phyloP scores from a whole-genome alignment of 2,329 filamentous ascomycete genomes.

The Colletotrichum sp. region DNA sequence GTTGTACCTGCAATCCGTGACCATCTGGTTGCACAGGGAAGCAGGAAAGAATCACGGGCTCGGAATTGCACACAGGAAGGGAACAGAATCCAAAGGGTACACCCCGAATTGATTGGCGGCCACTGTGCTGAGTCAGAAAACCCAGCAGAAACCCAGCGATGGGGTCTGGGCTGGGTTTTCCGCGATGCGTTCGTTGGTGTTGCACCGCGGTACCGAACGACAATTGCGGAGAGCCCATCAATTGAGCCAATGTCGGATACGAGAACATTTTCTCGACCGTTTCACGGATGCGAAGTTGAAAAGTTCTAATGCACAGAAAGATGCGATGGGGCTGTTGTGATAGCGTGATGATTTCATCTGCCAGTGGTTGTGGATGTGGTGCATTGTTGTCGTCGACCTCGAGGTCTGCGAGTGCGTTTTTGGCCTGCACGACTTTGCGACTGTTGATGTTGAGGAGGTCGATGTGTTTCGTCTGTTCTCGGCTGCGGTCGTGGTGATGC shows the following conservation, averaged over 20 bases:
- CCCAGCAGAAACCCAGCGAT: not conserved
- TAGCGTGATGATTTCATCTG: not conserved
- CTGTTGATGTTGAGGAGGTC: too few species aligned
- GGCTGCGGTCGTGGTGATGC: too few species aligned
- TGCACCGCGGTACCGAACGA: not conserved
- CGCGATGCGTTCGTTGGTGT: not conserved
- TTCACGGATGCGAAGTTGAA: not conserved
- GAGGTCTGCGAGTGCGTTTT: too few species aligned
- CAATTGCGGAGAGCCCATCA: not conserved
- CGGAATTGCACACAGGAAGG: not conserved
- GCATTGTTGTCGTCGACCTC: too few species aligned
- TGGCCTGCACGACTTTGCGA: too few species aligned
- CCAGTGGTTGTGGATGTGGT: not conserved
- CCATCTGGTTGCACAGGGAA: not conserved
- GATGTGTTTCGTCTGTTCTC: too few species aligned
- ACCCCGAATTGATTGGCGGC: not conserved
- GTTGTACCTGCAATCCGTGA: not conserved
- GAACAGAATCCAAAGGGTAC: not conserved
- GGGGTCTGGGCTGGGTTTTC: not conserved
- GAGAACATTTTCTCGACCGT: not conserved
- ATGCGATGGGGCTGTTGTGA: not conserved
- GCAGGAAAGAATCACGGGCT: not conserved
- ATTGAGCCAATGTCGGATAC: not conserved
- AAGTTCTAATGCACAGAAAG: not conserved
- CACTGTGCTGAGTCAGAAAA: not conserved